Percentiles rank a stretch among this genome's conserved stretches.
These are phyloP conservation scores for Mitragyna speciosa DNA, from an alignment of 257 asterid species.

Conservation along the genomic window DNA sequence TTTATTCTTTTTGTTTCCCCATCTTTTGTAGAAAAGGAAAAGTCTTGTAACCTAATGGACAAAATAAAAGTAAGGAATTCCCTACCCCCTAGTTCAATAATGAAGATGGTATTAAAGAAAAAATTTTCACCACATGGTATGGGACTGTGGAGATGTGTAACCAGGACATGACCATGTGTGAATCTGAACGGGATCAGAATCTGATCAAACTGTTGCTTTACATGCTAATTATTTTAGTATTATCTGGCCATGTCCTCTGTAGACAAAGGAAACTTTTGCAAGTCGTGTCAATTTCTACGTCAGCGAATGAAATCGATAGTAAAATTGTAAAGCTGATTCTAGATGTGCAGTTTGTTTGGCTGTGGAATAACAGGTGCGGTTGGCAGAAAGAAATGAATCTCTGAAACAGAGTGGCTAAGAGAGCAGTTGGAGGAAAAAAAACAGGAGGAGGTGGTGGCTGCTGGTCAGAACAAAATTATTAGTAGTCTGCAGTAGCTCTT, in stretches of 20 bases:
- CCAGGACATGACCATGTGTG: constrained; percentile 53
- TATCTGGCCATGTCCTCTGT: background rate
- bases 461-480: constrained; percentile 70
- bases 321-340: constrained; percentile 30
- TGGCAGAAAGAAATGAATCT: constrained; percentile 24
- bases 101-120: constrained; percentile 29
- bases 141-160: constrained; percentile 12
- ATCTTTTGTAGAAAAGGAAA: too few species aligned
- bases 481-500: constrained; percentile 59
- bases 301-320: background rate
- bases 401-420: constrained; percentile 19
- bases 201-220: constrained; percentile 16
- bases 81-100: constrained; percentile 20
- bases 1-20: too few species aligned
- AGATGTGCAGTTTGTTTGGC: constrained; percentile 65
- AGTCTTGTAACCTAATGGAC: too few species aligned
- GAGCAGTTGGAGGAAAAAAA: constrained; percentile 28
- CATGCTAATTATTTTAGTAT: background rate
- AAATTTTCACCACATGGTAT: background rate
- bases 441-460: constrained; percentile 30
- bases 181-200: constrained; percentile 28
- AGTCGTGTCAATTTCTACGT: background rate
- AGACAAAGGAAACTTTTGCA: background rate
- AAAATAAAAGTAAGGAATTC: constrained; percentile 25
- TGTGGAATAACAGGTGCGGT: constrained; percentile 58